Evolutionary conservation across 2,329 filamentous ascomycete species (phyloP).

Genomic region (Microsporum audouinii): DNA sequence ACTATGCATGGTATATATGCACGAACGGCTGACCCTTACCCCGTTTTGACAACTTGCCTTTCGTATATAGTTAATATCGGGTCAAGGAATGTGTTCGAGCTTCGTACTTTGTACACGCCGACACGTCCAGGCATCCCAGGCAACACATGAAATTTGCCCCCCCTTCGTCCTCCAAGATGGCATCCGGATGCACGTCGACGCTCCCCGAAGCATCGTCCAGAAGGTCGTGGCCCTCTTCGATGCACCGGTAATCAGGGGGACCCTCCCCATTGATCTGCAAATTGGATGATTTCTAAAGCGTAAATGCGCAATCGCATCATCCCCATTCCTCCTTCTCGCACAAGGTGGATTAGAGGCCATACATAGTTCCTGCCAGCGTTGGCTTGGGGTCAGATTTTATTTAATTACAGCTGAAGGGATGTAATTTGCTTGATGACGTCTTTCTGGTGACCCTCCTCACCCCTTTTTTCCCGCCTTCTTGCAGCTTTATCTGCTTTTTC

Average conservation of each 20-base stretch:
- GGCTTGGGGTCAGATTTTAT: neutral
- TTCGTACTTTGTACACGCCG: neutral
- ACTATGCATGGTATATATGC: neutral
- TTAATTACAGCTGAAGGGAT: neutral
- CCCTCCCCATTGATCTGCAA: constrained; percentile 3
- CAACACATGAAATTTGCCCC: neutral
- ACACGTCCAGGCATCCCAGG: neutral
- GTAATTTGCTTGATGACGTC: neutral
- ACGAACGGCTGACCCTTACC: constrained; percentile 1
- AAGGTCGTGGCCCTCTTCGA: neutral
- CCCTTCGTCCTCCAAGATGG: neutral
- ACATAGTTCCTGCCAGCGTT: no score
- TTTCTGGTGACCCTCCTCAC: neutral
- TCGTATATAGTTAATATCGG: neutral
- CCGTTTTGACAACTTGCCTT: constrained; percentile 1
- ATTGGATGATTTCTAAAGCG: neutral
- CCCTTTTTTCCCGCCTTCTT: neutral
- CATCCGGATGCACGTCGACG: constrained; percentile 1
- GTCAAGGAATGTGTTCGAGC: neutral
- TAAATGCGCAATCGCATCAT: neutral
- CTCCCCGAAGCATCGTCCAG: neutral
- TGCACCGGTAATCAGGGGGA: constrained; percentile 2
- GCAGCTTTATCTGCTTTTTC: no score
- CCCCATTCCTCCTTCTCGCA: neutral
- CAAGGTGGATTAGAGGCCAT: neutral